Conservation (phyloP, 495 filamentous ascomycete genomes). For the Trichodelitschia bisporula region DNA sequence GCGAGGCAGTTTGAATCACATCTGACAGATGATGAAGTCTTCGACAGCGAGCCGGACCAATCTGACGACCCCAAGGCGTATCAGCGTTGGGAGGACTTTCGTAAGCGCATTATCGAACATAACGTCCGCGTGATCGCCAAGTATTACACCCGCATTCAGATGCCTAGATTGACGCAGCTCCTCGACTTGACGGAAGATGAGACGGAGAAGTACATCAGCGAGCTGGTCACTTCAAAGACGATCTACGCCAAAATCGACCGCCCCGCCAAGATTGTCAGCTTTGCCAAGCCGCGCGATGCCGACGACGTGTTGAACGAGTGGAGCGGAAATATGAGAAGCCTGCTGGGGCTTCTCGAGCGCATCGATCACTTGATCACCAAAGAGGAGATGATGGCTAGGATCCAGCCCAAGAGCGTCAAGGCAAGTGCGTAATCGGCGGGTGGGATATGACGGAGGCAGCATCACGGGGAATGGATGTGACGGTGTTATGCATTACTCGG, state of each 20-base stretch:
- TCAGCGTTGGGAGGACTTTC: constrained; percentile 73
- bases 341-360: constrained; percentile 73
- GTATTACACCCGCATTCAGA: constrained; percentile 93
- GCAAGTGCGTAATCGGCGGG: too few relatives aligned
- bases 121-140: constrained; percentile 94
- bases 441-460: too few relatives aligned
- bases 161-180: constrained; percentile 66
- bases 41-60: constrained; percentile 35
- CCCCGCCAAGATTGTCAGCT: constrained; percentile 73
- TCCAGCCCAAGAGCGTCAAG: constrained; percentile 30
- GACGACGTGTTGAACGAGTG: constrained; percentile 96
- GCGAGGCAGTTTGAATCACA: constrained; percentile 66
- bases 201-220: constrained; percentile 92
- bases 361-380: constrained; percentile 98
- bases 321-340: constrained; percentile 96
- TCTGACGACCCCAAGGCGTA: constrained; percentile 49
- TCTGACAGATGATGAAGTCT: constrained; percentile 78
- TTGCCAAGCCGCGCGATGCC: constrained; percentile 80
- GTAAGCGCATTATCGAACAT: constrained; percentile 96
- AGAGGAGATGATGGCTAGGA: constrained; percentile 99
- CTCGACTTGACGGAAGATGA: constrained; percentile 83
- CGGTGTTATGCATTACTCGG: too few relatives aligned
- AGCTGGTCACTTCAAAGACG: constrained; percentile 86
- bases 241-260: constrained; percentile 96
- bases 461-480: too few relatives aligned